Evolutionary conservation across 1,284 basidiomycete species (phyloP).

Genomic region (Cutaneotrichosporon sp.): DNA sequence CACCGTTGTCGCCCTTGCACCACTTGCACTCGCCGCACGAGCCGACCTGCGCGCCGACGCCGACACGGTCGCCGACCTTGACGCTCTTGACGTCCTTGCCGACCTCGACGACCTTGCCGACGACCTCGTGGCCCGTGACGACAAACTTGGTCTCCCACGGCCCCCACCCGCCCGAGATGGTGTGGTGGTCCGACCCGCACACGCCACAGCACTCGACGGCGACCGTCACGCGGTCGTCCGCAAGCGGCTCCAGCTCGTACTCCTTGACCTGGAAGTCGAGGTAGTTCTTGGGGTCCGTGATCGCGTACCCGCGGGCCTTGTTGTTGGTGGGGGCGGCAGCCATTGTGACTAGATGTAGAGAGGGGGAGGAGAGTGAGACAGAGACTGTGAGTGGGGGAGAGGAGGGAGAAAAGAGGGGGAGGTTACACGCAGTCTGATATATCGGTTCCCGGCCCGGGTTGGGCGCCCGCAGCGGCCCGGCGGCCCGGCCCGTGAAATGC

Average conservation of each 20-base stretch:
- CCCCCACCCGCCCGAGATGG: conserved; percentile 53
- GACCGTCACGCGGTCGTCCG: conserved; percentile 65
- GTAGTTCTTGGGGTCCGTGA: conserved; percentile 49
- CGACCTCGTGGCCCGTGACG: conserved; percentile 57
- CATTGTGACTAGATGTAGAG: background rate
- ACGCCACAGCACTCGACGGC: conserved; percentile 67
- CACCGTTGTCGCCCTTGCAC: conserved; percentile 52
- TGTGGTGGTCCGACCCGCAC: conserved; percentile 52
- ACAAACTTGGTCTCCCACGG: conserved; percentile 48
- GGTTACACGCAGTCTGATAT: background rate
- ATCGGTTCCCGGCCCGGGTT: background rate
- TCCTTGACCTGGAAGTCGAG: conserved; percentile 60
- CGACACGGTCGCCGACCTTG: conserved; percentile 56
- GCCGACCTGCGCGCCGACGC: conserved; percentile 57
- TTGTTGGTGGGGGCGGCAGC: conserved; percentile 17
- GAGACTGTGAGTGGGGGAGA: background rate
- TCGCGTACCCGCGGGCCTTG: conserved; percentile 43
- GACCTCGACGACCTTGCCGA: conserved; percentile 55
- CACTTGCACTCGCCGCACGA: conserved; percentile 51
- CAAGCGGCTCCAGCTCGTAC: conserved; percentile 66
- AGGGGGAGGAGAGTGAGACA: background rate
- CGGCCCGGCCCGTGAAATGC: background rate
- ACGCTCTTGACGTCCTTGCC: conserved; percentile 54
- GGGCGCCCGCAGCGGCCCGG: background rate
- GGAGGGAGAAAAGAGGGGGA: background rate